A percentile compares a stretch with the other conserved stretches of the same genome.
phyloP scores from a whole-genome alignment of 352 stramenopile species.

The Paralagenidium karlingii region DNA sequence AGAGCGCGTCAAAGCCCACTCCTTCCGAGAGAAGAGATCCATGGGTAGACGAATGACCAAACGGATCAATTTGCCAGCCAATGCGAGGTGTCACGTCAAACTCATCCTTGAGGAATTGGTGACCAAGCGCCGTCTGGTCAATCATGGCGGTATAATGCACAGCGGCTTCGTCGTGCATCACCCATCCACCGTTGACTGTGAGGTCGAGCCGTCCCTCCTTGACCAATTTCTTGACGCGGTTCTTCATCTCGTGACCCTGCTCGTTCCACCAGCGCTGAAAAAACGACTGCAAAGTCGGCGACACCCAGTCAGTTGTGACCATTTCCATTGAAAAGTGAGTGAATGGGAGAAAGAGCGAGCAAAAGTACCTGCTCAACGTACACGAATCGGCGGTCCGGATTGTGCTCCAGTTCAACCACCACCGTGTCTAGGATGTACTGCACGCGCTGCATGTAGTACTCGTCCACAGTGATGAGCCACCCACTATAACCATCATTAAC shows the following conservation, averaged over 20 bases:
- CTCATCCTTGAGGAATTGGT: constrained; percentile 89
- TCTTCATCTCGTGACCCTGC: constrained; percentile 61
- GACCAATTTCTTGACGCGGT: constrained; percentile 79
- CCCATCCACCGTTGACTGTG: constrained; percentile 93
- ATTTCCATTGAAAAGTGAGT: neutral
- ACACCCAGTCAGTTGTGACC: neutral
- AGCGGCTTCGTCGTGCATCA: constrained; percentile 97
- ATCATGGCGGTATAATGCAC: constrained; percentile 96
- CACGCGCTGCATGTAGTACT: constrained; percentile 93
- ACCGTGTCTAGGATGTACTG: constrained; percentile 93
- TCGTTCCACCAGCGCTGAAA: constrained; percentile 96
- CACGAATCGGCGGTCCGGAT: constrained; percentile 90
- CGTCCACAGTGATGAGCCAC: constrained; percentile 95
- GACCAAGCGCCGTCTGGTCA: constrained; percentile 95
- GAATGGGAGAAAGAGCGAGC: neutral
- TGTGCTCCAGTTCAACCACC: constrained; percentile 72
- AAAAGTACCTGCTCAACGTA: constrained; percentile 80
- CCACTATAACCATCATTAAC: constrained; percentile 21
- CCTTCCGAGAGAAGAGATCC: constrained; percentile 83
- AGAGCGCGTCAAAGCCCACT: constrained; percentile 93
- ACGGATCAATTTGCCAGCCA: constrained; percentile 98
- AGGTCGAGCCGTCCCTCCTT: constrained; percentile 87
- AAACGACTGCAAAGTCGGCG: constrained; percentile 52
- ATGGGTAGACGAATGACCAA: constrained; percentile 88
- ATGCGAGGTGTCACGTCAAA: constrained; percentile 92